Base-by-base conservation (phyloP, 2,329 filamentous ascomycete species). In the Paracamarosporium sp. region DNA sequence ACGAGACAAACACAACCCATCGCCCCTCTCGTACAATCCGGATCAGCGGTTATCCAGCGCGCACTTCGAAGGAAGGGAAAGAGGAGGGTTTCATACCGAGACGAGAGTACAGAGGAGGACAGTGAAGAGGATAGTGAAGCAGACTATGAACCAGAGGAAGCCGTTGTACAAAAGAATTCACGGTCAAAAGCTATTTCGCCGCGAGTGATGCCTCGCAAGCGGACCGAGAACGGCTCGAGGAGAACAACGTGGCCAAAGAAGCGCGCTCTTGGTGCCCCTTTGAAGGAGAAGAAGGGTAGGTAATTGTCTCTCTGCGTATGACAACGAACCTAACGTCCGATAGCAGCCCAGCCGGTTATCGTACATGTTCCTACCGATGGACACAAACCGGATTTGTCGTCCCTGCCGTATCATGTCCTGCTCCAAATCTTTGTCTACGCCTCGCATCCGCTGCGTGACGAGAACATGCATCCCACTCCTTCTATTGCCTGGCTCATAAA, bases 351-450 rank as follows among this genome's bases (percentile, higher is more conserved):
- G 44, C 31, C 56, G 27, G 22, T 41, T 27, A 36, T 31, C 28
- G 41, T 53, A 5, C 31, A 53, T n/a, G 68, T 73, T 13, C 68
- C 65, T 5, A 67, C 69, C n/a, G 70, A 73, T 53, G 67, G 69
- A 25, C 50, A 61, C 41, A 66, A 56, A 46, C 70, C 67, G 8
- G 57, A 60, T n/a, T 72, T 70, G 70, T 53, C 64, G 15, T 64
- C 65, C 13, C 81, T 92, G 22, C 87, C 89, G 1, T 91, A 92
- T 65, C 83, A 88, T 44, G 82, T 92, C 15, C 86, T 93, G 62
- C 78, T 87, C 24, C 83, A 87, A 53, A 86, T 95, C 36, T 92
- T 96, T 69, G 78, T 85, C 45, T 87, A 86, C 72, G 88, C 90
- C 11, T 86, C 89, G 2, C 76, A 82, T 48, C 85, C 87, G 3